Base-by-base conservation (phyloP, 176 grass and related monocot species). In the Phyllostachys edulis region DNA sequence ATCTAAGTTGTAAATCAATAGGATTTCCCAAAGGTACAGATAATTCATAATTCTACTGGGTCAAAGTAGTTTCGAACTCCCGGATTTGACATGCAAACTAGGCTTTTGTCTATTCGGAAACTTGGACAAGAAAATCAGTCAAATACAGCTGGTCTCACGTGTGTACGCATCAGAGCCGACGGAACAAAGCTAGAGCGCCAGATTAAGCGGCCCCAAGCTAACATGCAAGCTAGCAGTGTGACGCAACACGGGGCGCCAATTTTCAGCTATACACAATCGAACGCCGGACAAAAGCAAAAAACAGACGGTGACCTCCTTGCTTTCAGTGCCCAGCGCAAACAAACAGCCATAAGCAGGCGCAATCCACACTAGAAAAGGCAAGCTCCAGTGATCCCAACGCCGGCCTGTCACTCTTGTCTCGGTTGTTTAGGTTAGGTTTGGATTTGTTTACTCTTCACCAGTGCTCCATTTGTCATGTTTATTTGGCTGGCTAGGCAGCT, bases 281-380 rank as follows among this genome's bases (percentile, higher is more conserved):
- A 82, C 67, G 66, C 9, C 70, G 24, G 36, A 44, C 41, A 71
- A 68, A 17, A 34, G 32, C 32, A 34, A 34, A 34, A 34, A 68
- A 61, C 20, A 26, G 44, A 13, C n/a, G 17, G 27, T 8, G 11
- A 47, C 67, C 18, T 37, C 86, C 54, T 94, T 87, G 89, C 55
- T 84, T 94, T 94, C 92, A 94, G 92, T 87, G 92, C 64, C 71
- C 45, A 36, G 26, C 82, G 2, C 54, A 63, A 80, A 47, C 64
- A 59, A 84, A 41, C 64, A 74, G 47, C 70, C 21, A 84, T 46
- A 46, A 36, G 26, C 67, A 26, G 56, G 47, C 77, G 73, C 44
- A 32, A 88, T 85, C 89, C 75, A 46, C 76, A 16, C 65, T 9
- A 41, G 34, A 45, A 18, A 69, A 44, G 4, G 23, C 64, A 76